Evolutionary conservation across 2,329 filamentous ascomycete genomes (phyloP), one percentile per base, ranked within the genome.

Genomic region (Phaeomoniella chlamydospora): DNA sequence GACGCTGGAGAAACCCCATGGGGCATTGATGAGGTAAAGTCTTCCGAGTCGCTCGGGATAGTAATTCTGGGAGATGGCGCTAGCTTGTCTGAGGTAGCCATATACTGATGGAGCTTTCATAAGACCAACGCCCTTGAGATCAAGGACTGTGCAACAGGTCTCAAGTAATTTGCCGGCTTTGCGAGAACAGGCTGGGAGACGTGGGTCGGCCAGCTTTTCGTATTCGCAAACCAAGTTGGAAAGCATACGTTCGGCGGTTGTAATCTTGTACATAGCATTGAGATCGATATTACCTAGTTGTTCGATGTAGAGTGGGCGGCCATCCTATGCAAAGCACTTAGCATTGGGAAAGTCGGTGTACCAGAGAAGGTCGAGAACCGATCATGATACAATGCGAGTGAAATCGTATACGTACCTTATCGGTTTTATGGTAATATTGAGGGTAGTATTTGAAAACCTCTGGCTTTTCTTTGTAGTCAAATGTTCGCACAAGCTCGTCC

Each of bases 81-180:
- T 90, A 32, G 85, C 86, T 56, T 80, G 74, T 51, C 75, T 75
- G 48, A 98, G 74, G 66, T 94, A 96, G 37, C 75, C 72, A 67
- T 92, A 94, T 39, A 94, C 88, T 42, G 80, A 80, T 43, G 76
- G 72, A 31, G 84, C 77, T 62, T 81, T 90, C 56, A 69, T 71
- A 49, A 96, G 64, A 40, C 84, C 84, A 15, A 98, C 87, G 43
- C 87, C 87, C 68, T 94, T 94, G 58, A 94, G 72, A 62, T 98
- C 90, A 80, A 96, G 90, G 64, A 98, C 86, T 45, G 83, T 88
- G 77, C 90, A 96, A 68, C 85, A 94, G 15, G 90, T 98, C 69
- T 98, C 90, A 52, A 94, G 79, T 39, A 98, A 77, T 53, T 80
- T 74, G 50, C 83, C 85, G 15, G 79, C 69, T 65, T 94, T 93